Evolutionary conservation across 495 filamentous ascomycete species (phyloP).

Genomic region (Neurospora terricola): DNA sequence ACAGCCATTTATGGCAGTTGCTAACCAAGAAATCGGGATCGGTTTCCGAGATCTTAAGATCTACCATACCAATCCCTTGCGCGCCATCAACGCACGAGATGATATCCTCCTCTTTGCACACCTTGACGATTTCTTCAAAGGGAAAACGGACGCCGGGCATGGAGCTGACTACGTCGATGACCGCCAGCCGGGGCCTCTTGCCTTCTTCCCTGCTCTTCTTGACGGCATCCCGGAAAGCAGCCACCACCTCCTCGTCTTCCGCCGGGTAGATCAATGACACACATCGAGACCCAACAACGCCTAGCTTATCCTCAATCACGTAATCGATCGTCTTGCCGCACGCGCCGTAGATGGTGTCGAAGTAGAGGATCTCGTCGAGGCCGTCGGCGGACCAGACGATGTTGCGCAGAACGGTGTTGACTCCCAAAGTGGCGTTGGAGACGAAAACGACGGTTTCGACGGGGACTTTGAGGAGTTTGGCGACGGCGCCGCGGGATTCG

Average conservation of each 20-base stretch:
- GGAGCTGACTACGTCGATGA: slow-evolving; percentile 74
- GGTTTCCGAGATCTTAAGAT: slow-evolving; percentile 51
- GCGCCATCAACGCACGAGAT: slow-evolving; percentile 65
- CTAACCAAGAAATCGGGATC: slow-evolving; percentile 74
- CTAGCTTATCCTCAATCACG: slow-evolving; percentile 46
- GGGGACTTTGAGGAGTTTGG: slow-evolving; percentile 52
- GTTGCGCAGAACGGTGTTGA: slow-evolving; percentile 72
- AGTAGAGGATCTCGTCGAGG: slow-evolving; percentile 55
- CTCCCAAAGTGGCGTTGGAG: slow-evolving; percentile 68
- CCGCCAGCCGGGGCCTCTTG: slow-evolving; percentile 43
- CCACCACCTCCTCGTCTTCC: slow-evolving; percentile 46
- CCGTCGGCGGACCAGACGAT: slow-evolving; percentile 41
- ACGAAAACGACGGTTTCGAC: slow-evolving; percentile 62
- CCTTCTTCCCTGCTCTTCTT: slow-evolving; percentile 30
- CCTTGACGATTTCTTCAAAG: slow-evolving; percentile 53
- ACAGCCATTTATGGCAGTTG: slow-evolving; percentile 91
- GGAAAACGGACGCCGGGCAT: slow-evolving; percentile 70
- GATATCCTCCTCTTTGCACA: slow-evolving; percentile 55
- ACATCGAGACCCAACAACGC: slow-evolving; percentile 36
- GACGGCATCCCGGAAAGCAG: slow-evolving; percentile 37
- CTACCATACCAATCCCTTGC: slow-evolving; percentile 71
- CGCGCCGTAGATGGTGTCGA: slow-evolving; percentile 67
- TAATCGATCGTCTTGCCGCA: slow-evolving; percentile 63
- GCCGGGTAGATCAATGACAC: slow-evolving; percentile 48
- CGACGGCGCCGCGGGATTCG: slow-evolving; percentile 52